Base-by-base conservation (phyloP, 2,329 filamentous ascomycete species). In the Apiospora koreana region DNA sequence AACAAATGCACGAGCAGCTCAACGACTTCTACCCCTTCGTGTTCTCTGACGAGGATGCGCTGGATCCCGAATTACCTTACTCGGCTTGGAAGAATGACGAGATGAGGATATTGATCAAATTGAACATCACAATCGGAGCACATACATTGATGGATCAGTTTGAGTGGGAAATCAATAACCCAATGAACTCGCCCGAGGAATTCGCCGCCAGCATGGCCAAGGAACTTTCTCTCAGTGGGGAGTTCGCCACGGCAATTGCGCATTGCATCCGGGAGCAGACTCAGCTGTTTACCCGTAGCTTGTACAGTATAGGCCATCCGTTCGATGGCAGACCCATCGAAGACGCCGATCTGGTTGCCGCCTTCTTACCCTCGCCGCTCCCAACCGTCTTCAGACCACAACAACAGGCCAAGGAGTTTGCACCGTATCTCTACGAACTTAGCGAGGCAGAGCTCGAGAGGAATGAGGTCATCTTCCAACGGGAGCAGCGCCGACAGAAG, bases 111-210 rank as follows among this genome's bases (percentile, higher is more conserved):
- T 84, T 97, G 58, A 90, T 99, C 81, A 98, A 98, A 81, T 87
- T 99, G 67, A 98, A 98, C 81, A 97, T 99, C 77, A 98, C 96
- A 8, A 98, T 99, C 78, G 96, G 95, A 50, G 92, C 94, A 73
- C 94, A 97, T 78, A 98, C 95, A 0, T 86, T 99, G 35, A 92
- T 98, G 45, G 96, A 99, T 77, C 96, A 98, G 79, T 98, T 99
- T 72, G 96, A 99, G 81, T 99, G 96, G 96, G 96, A 99, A 76
- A 94, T 98, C 79, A 98, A 98, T 82, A 97, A 97, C 79, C 93
- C 95, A 0, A 84, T 92, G 69, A 99, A 99, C 80, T 97, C 93
- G 0, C 94, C 96, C 2, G 96, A 99, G 82, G 94, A 97, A 70
- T 99, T 99, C 80, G 96, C 96, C 35, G 86, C 89, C 72, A 91